Evolutionary conservation across 768 basidiomycete species (phyloP), one percentile per base, ranked within the genome.

Genomic region (Boletus pseudo-olivaceus): DNA sequence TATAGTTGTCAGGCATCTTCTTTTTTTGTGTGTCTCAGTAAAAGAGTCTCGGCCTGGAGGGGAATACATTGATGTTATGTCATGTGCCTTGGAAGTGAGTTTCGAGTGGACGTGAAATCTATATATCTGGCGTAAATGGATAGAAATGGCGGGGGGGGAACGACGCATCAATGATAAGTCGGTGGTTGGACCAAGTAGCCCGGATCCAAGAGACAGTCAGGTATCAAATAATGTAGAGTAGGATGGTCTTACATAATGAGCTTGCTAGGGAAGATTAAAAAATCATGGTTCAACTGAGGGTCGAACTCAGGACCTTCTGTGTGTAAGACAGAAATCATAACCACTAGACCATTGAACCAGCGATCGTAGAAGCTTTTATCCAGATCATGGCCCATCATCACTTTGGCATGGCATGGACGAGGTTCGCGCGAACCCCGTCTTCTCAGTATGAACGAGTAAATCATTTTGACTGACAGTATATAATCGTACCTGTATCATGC

Each of bases 281-380:
- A 59, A 71, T 65, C 60, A 62, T 80, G 79, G 77, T 62, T 74
- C 76, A 78, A 72, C 69, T 70, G 69, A 70, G 69, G 69, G 56
- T 70, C 70, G 69, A 70, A 70, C 69, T 70, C 69, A 70, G 69
- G 69, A 70, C 69, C 69, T 70, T 70, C 69, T 70, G 69, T 70
- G 69, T 70, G 69, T 70, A 70, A 78, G 78, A 79, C 76, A 77
- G 76, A 79, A 74, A 78, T 76, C 76, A 79, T 79, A 79, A 79
- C 78, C 78, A 78, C 78, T 79, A 79, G 76, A 76, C 78, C 75
- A 80, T 76, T 79, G 78, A 75, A 79, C 77, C 78, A 35, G 41
- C 54, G 0, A 29, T 3, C 5, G 1, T 5, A 0, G 0, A 0
- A 0, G 3, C 3, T 4, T 0, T 0, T 3, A 23, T 17, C 3